Evolutionary conservation across 306 rosid genomes (phyloP).

Genomic region (Dalbergia cochinchinensis): DNA sequence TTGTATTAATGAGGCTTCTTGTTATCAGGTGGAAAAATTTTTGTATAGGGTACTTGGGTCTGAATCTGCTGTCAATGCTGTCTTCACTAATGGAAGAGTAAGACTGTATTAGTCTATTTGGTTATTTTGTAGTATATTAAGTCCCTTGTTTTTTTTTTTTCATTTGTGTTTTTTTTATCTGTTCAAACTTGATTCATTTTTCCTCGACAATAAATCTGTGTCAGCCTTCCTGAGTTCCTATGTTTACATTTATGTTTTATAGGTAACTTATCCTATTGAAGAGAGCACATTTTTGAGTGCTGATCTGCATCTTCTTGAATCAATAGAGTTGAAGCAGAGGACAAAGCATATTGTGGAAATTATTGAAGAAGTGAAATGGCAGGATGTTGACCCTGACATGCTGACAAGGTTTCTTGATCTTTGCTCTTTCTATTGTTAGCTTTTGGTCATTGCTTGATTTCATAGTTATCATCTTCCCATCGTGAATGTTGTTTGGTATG

Average conservation of each 20-base stretch:
- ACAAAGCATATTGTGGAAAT: conserved; percentile 83
- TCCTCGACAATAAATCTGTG: conserved; percentile 21
- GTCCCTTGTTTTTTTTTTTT: neutral
- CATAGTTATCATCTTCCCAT: conserved; percentile 24
- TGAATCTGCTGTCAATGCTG: conserved; percentile 74
- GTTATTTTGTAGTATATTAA: conserved; percentile 14
- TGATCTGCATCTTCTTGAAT: conserved; percentile 92
- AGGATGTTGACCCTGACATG: conserved; percentile 80
- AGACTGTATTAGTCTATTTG: conserved; percentile 46
- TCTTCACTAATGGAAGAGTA: conserved; percentile 99
- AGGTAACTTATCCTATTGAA: conserved; percentile 71
- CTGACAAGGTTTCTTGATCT: conserved; percentile 76
- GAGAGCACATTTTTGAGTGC: conserved; percentile 83
- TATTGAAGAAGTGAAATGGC: conserved; percentile 85
- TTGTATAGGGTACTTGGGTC: conserved; percentile 69
- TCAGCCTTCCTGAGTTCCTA: conserved; percentile 23
- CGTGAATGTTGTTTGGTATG: neutral
- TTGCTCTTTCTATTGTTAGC: conserved; percentile 35
- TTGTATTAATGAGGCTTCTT: conserved; percentile 38
- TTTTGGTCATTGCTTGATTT: conserved; percentile 13
- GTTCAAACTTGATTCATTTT: conserved; percentile 11
- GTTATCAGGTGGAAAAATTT: conserved; percentile 70
- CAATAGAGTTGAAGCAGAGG: conserved; percentile 87
- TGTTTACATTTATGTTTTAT: conserved; percentile 40
- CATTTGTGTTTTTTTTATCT: neutral